Conservation (phyloP, 2,329 filamentous ascomycete genomes). For the Hypoxylon sp. region DNA sequence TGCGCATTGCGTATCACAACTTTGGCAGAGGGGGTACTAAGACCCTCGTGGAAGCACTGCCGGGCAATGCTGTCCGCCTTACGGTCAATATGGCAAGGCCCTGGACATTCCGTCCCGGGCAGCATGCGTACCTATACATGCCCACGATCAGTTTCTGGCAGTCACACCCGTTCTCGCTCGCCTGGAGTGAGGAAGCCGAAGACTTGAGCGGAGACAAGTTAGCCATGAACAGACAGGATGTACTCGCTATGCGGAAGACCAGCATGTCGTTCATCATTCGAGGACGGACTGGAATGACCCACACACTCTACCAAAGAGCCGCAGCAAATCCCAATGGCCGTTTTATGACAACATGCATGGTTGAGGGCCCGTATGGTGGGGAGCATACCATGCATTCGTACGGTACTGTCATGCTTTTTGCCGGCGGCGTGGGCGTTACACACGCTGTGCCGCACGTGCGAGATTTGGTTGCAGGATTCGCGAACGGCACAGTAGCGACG, state of each 20-base stretch:
- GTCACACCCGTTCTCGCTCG: conserved; percentile 83
- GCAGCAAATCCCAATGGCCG: conserved; percentile 70
- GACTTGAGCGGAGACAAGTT: conserved; percentile 65
- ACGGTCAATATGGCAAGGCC: conserved; percentile 80
- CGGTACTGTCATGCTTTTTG: conserved; percentile 82
- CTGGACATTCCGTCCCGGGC: conserved; percentile 80
- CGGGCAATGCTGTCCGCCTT: conserved; percentile 79
- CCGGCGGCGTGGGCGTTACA: conserved; percentile 84
- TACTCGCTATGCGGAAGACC: conserved; percentile 70
- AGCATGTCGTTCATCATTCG: conserved; percentile 79
- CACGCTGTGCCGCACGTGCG: conserved; percentile 82
- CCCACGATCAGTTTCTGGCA: conserved; percentile 78
- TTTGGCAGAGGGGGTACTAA: conserved; percentile 74
- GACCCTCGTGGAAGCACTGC: conserved; percentile 79
- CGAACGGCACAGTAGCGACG: conserved; percentile 76
- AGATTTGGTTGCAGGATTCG: conserved; percentile 76
- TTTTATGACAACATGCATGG: conserved; percentile 73
- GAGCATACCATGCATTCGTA: conserved; percentile 79
- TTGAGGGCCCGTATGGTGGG: conserved; percentile 83
- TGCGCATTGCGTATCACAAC: conserved; percentile 74
- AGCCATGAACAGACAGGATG: conserved; percentile 70
- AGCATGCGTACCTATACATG: conserved; percentile 85
- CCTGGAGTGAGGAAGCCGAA: conserved; percentile 78
- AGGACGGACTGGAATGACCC: conserved; percentile 79
- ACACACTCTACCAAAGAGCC: conserved; percentile 76